These are phyloP conservation scores for Rhizopogon vesiculosus DNA, from an alignment of 768 basidiomycete genomes.

Conservation along the genomic window DNA sequence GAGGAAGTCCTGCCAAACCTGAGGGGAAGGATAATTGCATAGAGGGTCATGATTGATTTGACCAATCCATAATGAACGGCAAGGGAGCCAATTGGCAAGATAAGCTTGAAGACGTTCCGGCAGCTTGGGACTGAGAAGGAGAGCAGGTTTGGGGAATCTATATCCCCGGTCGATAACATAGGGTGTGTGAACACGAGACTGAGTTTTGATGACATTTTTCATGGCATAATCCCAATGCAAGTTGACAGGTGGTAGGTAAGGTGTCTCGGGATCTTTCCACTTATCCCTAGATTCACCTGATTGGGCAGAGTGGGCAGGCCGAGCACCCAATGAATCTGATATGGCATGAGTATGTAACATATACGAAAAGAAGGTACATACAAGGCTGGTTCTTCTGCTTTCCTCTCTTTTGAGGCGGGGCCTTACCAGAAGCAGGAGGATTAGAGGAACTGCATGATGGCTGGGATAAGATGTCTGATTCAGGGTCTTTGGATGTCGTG, in stretches of 20 bases:
- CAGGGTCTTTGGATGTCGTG: not conserved
- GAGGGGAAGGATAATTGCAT: not conserved
- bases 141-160: not conserved
- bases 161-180: not conserved
- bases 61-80: not conserved
- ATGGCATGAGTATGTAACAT: not conserved
- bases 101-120: not conserved
- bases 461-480: not conserved
- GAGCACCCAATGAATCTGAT: not conserved
- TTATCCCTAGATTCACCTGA: not conserved
- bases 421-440: not conserved
- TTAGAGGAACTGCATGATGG: not conserved
- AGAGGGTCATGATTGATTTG: not conserved
- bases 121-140: not conserved
- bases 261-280: not conserved
- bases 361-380: not conserved
- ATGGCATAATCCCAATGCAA: not conserved
- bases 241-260: not conserved
- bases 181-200: not conserved
- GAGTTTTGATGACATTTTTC: not conserved
- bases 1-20: no score
- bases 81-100: not conserved
- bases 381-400: not conserved
- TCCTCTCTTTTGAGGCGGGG: not conserved
- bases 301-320: not conserved